These are phyloP conservation scores for Cytauxzoon felis DNA, from an alignment of 169 alveolate species.

Conservation along the genomic window DNA sequence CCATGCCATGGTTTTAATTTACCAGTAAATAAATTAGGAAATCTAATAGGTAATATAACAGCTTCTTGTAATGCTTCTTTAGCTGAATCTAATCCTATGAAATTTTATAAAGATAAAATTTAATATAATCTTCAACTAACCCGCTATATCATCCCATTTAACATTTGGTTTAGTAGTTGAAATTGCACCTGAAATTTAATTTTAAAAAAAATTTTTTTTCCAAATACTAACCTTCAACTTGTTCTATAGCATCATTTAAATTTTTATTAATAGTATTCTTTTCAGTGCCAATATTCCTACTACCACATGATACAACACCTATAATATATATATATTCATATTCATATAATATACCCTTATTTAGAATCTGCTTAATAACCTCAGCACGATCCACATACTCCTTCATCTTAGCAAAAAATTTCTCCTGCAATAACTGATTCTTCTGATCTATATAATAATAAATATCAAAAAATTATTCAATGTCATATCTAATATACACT, in stretches of 20 bases:
- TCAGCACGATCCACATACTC: conserved; percentile 72
- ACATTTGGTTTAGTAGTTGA: conserved; percentile 76
- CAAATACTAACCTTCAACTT: too few relatives aligned
- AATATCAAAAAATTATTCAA: too few relatives aligned
- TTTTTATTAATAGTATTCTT: conserved; percentile 31
- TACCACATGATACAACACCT: conserved; percentile 2
- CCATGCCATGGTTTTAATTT: conserved; percentile 86
- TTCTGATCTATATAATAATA: conserved; percentile 60
- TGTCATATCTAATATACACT: too few relatives aligned
- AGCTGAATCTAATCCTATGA: conserved; percentile 85
- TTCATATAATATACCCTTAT: background rate
- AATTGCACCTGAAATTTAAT: conserved; percentile 31
- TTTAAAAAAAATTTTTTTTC: too few relatives aligned
- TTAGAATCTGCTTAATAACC: conserved; percentile 53
- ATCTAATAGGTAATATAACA: conserved; percentile 89
- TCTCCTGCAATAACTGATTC: conserved; percentile 63
- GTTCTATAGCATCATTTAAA: too few relatives aligned
- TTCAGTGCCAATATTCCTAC: conserved; percentile 37
- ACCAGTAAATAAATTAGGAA: conserved; percentile 92
- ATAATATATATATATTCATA: background rate
- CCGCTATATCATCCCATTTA: conserved; percentile 94
- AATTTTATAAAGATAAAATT: background rate
- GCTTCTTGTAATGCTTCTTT: conserved; percentile 92
- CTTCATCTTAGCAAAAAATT: conserved; percentile 66
- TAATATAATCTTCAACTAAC: background rate